Evolutionary conservation across 1,284 basidiomycete species (phyloP).

Genomic region (Leccinum fuscescens): DNA sequence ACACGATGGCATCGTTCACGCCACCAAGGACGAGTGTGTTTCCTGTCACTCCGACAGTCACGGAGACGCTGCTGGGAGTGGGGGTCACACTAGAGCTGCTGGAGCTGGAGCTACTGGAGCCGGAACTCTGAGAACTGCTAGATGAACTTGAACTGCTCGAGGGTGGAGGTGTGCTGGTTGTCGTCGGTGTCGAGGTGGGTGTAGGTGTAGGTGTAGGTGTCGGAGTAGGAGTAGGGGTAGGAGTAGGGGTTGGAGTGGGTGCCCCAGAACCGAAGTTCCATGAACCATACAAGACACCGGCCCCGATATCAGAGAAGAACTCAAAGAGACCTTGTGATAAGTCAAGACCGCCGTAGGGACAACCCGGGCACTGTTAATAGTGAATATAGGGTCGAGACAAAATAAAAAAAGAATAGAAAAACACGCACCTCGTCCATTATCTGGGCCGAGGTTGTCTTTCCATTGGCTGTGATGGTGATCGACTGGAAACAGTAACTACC

Average conservation of each 20-base stretch:
- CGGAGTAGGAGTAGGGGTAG: conserved; percentile 25
- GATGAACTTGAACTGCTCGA: conserved; percentile 25
- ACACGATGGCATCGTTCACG: conserved; percentile 21
- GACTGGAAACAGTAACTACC: conserved; percentile 50
- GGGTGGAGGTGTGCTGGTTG: conserved; percentile 27
- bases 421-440: conserved; percentile 53
- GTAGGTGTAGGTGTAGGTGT: conserved; percentile 19
- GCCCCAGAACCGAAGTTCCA: conserved; percentile 40
- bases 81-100: conserved; percentile 14
- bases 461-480: conserved; percentile 56
- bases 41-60: conserved; percentile 11
- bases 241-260: conserved; percentile 6
- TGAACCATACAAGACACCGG: conserved; percentile 42
- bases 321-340: conserved; percentile 50
- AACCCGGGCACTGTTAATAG: conserved; percentile 48
- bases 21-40: conserved; percentile 14
- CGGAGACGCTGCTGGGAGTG: conserved; percentile 9
- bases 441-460: conserved; percentile 49
- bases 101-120: conserved; percentile 16
- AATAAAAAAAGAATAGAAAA: background rate
- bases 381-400: background rate
- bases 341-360: conserved; percentile 37
- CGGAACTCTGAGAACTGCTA: conserved; percentile 18
- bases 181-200: background rate
- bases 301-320: conserved; percentile 34